These are phyloP conservation scores for Acanthamoeba lenticulata DNA, from an alignment of 208 protist species.

Conservation along the genomic window DNA sequence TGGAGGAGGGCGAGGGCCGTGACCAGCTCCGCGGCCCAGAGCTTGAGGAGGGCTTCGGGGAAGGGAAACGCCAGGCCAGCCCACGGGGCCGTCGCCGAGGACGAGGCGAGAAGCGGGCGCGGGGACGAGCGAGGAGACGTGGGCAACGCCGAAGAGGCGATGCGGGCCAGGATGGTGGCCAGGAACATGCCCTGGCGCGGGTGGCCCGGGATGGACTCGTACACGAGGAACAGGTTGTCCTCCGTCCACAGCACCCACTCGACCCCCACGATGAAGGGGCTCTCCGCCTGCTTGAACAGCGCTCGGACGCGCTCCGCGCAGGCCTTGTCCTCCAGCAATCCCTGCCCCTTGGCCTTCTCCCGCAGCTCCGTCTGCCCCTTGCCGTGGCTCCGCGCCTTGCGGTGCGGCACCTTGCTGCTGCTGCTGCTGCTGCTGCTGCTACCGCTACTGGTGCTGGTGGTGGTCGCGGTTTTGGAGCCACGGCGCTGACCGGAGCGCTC, in stretches of 20 bases:
- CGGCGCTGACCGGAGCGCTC: too few relatives aligned
- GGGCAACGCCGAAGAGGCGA: neutral
- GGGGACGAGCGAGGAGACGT: neutral
- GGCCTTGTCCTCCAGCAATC: neutral
- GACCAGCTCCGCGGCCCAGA: conserved; percentile 36
- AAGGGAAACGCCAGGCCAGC: neutral
- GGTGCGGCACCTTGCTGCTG: too few relatives aligned
- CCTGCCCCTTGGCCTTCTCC: neutral
- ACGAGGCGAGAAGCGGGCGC: neutral
- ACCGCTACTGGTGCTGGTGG: too few relatives aligned
- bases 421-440: too few relatives aligned
- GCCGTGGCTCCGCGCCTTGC: too few relatives aligned
- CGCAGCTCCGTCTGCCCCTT: neutral
- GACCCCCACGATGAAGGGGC: neutral
- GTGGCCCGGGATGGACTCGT: conserved; percentile 20
- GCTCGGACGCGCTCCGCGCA: neutral
- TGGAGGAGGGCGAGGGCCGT: neutral
- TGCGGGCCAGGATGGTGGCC: neutral
- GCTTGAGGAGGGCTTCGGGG: neutral
- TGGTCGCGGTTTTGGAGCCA: too few relatives aligned
- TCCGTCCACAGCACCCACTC: conserved; percentile 17
- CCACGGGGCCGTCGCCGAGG: neutral
- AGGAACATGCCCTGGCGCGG: neutral
- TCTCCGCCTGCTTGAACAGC: neutral
- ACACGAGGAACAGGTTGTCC: conserved; percentile 41